phyloP scores from a whole-genome alignment of 345 rosid species.

The Pistacia vera region DNA sequence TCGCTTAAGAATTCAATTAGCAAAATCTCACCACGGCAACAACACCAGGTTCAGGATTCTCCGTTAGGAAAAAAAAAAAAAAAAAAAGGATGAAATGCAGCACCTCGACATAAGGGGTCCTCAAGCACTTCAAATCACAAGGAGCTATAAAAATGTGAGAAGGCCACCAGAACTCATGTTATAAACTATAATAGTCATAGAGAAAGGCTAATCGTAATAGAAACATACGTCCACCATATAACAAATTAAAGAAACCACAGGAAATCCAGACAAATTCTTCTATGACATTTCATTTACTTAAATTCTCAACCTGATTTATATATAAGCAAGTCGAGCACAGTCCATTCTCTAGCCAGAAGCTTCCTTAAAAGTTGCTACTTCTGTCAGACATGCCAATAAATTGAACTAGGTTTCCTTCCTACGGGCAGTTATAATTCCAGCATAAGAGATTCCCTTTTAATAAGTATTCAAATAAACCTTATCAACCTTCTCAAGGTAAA shows the following conservation, averaged over 20 bases:
- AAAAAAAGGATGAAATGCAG: background rate
- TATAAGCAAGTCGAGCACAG: too few species aligned
- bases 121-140: background rate
- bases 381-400: too few species aligned
- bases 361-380: too few species aligned
- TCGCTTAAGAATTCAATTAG: background rate
- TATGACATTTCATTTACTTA: background rate
- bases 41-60: background rate
- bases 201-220: background rate
- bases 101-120: background rate
- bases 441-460: background rate
- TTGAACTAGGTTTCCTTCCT: too few species aligned
- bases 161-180: background rate
- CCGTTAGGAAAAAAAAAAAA: background rate
- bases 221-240: background rate
- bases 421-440: background rate
- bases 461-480: background rate
- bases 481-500: background rate
- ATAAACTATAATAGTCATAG: conserved; percentile 1
- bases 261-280: background rate
- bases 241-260: background rate
- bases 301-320: too few species aligned
- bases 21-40: background rate
- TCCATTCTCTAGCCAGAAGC: too few species aligned
- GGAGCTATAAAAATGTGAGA: background rate